A percentile compares a stretch with the other conserved stretches of the same genome.
Evolutionary conservation across 768 basidiomycete genomes (phyloP).

Genomic region (Psilocybe cyanescens): DNA sequence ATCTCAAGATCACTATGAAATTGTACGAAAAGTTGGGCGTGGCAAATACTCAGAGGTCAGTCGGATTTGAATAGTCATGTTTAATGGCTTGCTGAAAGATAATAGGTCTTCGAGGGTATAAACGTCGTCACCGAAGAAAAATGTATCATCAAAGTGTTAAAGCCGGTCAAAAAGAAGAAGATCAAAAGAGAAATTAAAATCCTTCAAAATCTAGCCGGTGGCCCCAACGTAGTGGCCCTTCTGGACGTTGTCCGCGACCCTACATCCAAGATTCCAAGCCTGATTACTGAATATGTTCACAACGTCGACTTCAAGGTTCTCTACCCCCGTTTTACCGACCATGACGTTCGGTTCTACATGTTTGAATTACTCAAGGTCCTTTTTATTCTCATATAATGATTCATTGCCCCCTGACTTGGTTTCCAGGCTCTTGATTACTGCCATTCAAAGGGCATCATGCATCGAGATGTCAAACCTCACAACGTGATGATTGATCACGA

Average conservation of each 20-base stretch:
- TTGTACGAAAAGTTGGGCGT: constrained; percentile 93
- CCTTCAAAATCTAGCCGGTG: constrained; percentile 93
- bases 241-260: constrained; percentile 96
- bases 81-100: constrained; percentile 13
- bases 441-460: constrained; percentile 99
- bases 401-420: constrained; percentile 19
- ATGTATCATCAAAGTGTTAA: constrained; percentile 98
- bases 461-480: constrained; percentile 97
- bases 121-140: constrained; percentile 91
- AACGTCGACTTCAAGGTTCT: constrained; percentile 97
- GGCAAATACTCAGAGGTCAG: constrained; percentile 94
- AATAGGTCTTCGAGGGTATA: constrained; percentile 90
- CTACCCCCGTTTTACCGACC: constrained; percentile 94
- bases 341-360: constrained; percentile 97
- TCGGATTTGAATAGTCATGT: constrained; percentile 9
- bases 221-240: constrained; percentile 91
- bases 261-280: constrained; percentile 94
- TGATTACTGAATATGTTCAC: constrained; percentile 97
- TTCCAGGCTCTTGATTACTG: constrained; percentile 91
- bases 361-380: constrained; percentile 90
- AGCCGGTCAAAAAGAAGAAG: constrained; percentile 99
- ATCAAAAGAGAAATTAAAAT: constrained; percentile 99
- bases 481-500: constrained; percentile 99
- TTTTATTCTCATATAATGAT: not conserved
- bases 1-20: constrained; percentile 96